Conservation (phyloP, 1,139 yeast species). For the Suhomyces bokatorum region DNA sequence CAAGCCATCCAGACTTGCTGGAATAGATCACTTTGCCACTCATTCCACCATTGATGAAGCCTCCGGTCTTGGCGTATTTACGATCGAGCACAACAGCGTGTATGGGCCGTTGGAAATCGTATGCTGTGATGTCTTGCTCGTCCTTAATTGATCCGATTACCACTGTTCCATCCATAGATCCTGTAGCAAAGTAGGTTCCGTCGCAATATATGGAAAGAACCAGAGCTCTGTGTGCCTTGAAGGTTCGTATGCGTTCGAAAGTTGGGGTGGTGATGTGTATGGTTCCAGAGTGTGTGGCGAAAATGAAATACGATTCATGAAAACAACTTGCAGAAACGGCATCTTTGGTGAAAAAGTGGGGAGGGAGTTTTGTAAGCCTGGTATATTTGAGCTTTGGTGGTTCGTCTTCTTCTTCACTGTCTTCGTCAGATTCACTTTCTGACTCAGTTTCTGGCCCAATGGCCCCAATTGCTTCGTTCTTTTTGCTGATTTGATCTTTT, state of each 20-base stretch:
- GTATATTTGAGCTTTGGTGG: constrained; percentile 80
- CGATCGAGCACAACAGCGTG: constrained; percentile 83
- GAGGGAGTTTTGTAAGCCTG: constrained; percentile 61
- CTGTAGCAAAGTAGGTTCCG: constrained; percentile 75
- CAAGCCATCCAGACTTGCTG: constrained; percentile 76
- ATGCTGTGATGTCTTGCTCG: constrained; percentile 65
- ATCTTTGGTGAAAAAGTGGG: constrained; percentile 67
- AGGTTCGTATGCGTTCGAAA: constrained; percentile 61
- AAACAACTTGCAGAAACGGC: constrained; percentile 72
- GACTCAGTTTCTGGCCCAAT: background rate
- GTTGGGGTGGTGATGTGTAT: constrained; percentile 66
- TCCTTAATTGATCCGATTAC: constrained; percentile 73
- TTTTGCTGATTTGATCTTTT: too few species aligned
- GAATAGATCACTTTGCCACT: constrained; percentile 80
- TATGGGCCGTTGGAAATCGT: constrained; percentile 84
- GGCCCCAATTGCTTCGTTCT: background rate
- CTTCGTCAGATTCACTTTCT: constrained; percentile 16
- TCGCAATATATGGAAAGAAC: constrained; percentile 71
- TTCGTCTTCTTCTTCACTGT: constrained; percentile 37
- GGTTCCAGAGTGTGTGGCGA: constrained; percentile 90
- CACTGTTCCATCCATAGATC: constrained; percentile 91
- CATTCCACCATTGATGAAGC: constrained; percentile 87
- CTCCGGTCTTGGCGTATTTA: constrained; percentile 57
- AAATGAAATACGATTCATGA: constrained; percentile 60
- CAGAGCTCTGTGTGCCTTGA: constrained; percentile 85